phyloP scores from a whole-genome alignment of 441 rosid species.

The Jatropha multifida region DNA sequence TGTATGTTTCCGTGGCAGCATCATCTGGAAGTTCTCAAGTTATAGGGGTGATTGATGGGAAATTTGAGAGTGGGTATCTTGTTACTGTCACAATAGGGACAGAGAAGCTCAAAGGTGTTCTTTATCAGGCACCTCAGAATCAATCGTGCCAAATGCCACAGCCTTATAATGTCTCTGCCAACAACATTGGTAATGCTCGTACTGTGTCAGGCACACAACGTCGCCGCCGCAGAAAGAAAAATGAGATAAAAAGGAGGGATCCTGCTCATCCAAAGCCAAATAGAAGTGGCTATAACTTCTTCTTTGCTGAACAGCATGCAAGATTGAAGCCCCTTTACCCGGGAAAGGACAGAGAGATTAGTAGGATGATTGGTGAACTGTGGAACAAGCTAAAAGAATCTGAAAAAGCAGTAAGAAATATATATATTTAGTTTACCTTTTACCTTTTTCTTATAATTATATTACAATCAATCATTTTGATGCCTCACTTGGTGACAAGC shows the following conservation, averaged over 20 bases:
- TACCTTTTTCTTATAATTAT: too few relatives aligned
- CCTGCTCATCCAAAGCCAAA: constrained; percentile 94
- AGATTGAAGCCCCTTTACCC: constrained; percentile 87
- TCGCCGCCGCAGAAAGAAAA: constrained; percentile 74
- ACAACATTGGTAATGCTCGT: constrained; percentile 29
- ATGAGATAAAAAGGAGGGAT: constrained; percentile 85
- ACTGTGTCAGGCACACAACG: constrained; percentile 49
- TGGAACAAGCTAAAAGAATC: constrained; percentile 79
- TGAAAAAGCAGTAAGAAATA: constrained; percentile 53
- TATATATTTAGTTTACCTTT: neutral
- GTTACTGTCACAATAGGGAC: constrained; percentile 79
- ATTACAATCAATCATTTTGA: too few relatives aligned
- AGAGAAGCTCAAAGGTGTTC: constrained; percentile 78
- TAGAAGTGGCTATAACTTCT: constrained; percentile 94
- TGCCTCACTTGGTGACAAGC: too few relatives aligned
- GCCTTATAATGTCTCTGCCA: constrained; percentile 29
- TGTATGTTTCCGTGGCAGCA: constrained; percentile 25
- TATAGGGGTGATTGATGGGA: constrained; percentile 90
- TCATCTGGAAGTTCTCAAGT: constrained; percentile 55
- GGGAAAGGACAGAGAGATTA: constrained; percentile 92
- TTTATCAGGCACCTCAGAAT: constrained; percentile 58
- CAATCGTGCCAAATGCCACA: constrained; percentile 35
- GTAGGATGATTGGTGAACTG: constrained; percentile 90
- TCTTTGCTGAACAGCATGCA: constrained; percentile 91
- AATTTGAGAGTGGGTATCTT: constrained; percentile 84